phyloP scores from a whole-genome alignment of 495 filamentous ascomycete species.

The Neurospora africana region DNA sequence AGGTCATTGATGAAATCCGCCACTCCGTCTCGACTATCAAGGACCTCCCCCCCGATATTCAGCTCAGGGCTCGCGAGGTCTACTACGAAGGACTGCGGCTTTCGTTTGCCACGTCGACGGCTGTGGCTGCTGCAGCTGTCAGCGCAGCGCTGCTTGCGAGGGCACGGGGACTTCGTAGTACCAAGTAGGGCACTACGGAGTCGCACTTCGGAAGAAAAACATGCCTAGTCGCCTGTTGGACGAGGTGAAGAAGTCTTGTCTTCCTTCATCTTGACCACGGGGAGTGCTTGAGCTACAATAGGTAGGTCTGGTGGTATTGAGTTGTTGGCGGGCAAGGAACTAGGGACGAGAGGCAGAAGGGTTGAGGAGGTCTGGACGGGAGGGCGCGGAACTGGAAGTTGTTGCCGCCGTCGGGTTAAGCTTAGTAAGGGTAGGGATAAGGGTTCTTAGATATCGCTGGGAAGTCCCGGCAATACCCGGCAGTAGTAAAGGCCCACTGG shows the following conservation, averaged over 20 bases:
- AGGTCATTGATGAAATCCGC: slow-evolving; percentile 51
- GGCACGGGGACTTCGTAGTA: slow-evolving; percentile 35
- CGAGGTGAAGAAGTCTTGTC: not conserved
- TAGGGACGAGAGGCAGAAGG: not conserved
- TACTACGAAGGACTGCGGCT: slow-evolving; percentile 48
- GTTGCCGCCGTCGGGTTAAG: not conserved
- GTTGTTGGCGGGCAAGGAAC: not conserved
- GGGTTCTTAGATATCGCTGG: not conserved
- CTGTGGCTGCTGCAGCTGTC: slow-evolving; percentile 40
- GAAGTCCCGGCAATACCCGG: not conserved
- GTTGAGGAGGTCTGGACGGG: not conserved
- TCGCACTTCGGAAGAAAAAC: not conserved
- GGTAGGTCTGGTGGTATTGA: not conserved
- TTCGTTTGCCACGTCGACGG: slow-evolving; percentile 44
- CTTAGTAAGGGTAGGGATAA: not conserved
- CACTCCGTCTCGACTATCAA: slow-evolving; percentile 49
- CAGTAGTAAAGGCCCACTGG: not conserved
- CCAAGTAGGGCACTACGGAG: slow-evolving; percentile 5
- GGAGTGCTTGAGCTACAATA: not conserved
- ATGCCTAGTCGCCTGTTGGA: not conserved
- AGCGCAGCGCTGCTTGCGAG: slow-evolving; percentile 41
- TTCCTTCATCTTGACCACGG: not conserved
- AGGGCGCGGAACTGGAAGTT: not conserved
- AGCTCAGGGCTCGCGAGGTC: slow-evolving; percentile 48
- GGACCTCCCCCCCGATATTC: slow-evolving; percentile 45